Base-by-base conservation (phyloP, 768 basidiomycete genomes). In the Pulveroboletus frians region DNA sequence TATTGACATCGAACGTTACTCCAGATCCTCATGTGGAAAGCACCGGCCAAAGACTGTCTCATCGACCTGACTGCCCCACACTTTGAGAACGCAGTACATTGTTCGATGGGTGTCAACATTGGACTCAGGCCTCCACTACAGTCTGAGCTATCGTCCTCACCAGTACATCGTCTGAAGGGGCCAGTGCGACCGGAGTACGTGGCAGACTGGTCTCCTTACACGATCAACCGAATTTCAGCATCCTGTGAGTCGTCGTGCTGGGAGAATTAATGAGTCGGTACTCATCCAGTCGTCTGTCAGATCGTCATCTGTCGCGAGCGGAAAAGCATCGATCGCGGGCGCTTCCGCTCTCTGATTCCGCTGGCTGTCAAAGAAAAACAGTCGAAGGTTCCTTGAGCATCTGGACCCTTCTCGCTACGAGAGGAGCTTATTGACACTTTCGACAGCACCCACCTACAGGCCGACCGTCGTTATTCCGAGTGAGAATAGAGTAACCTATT, bases 321-420 rank as follows among this genome's bases (percentile, higher is more conserved):
- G 42, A 46, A 39, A 50, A 40, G 9, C 36, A 34, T 17, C 27
- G 11, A 35, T n/a, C 29, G 35, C 31, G 29, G 37, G 30, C 37
- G 2, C 14, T 46, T 26, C 4, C 42, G 2, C 26, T 44, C 46
- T 21, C 46, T 36, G 18, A 40, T 49, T 14, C 49, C 46, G 14
- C 23, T 51, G 3, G 45, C 27, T 46, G 15, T 27, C 15, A 46
- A 43, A 35, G 40, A 47, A 38, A 37, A 41, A 26, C 20, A 31
- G 13, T 30, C 37, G 18, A 57, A 39, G 37, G 5, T 18, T 54
- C 35, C 36, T 57, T 14, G 34, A 48, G 38, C 35, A 47, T 17
- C 36, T 59, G 44, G 56, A 51, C 38, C 57, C 52, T 21, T 59
- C 56, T 34, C 44, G 47, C 35, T 20, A 31, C 29, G 18, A 49